phyloP scores from a whole-genome alignment of 306 rosid species.

The Dicorynia guianensis region DNA sequence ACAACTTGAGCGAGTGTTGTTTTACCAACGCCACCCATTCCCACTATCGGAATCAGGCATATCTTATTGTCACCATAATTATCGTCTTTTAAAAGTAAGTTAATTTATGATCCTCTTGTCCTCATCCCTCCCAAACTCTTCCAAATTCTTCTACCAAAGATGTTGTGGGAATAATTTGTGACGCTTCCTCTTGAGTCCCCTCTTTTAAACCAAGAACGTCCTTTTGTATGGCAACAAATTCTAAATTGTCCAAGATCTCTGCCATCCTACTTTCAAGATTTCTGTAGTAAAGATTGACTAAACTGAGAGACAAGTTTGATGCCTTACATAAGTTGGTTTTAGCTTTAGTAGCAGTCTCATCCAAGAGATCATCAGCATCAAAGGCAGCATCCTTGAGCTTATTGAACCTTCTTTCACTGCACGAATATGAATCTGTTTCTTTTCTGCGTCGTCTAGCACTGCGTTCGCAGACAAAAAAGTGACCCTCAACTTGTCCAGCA shows the following conservation, averaged over 20 bases:
- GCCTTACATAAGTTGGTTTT: not conserved
- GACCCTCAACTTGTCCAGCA: constrained; percentile 51
- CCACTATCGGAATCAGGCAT: constrained; percentile 38
- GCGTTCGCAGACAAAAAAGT: constrained; percentile 44
- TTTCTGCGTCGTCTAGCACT: constrained; percentile 56
- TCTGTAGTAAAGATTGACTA: no score
- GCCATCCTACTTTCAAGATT: not conserved
- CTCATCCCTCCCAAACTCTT: constrained; percentile 24
- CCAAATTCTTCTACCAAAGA: constrained; percentile 31
- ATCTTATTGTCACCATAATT: not conserved
- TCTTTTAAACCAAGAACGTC: not conserved
- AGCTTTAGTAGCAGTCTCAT: not conserved
- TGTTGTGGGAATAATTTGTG: not conserved
- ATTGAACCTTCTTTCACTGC: constrained; percentile 55
- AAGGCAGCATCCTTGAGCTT: constrained; percentile 50
- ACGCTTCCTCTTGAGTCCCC: not conserved
- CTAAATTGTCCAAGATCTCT: not conserved
- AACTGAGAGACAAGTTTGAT: no score
- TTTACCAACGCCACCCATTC: constrained; percentile 43
- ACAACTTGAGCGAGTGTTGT: constrained; percentile 42
- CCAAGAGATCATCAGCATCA: constrained; percentile 45
- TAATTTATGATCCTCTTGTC: not conserved
- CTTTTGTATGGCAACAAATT: not conserved
- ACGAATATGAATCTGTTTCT: constrained; percentile 46
- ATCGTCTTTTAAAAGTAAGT: not conserved